These are phyloP conservation scores for Monilinia laxa DNA, from an alignment of 2,329 filamentous ascomycete genomes.

Conservation along the genomic window DNA sequence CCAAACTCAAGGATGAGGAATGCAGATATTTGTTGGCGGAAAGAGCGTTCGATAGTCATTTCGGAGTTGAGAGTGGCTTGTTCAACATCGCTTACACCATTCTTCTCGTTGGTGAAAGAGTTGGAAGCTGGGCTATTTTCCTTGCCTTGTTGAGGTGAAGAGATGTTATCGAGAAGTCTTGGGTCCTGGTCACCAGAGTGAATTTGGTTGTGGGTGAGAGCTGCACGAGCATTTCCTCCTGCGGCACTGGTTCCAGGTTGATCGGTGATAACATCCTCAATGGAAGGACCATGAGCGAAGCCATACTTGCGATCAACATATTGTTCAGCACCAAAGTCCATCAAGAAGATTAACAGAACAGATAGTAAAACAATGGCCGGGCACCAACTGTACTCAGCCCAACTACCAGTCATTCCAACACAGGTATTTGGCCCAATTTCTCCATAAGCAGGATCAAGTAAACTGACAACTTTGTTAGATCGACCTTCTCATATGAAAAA, in stretches of 20 bases:
- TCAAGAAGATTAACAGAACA: slow-evolving; percentile 54
- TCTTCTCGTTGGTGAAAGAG: slow-evolving; percentile 29
- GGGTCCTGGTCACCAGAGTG: slow-evolving; percentile 46
- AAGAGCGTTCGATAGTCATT: slow-evolving; percentile 39
- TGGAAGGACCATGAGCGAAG: slow-evolving; percentile 30
- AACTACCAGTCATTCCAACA: slow-evolving; percentile 54
- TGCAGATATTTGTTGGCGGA: slow-evolving; percentile 47
- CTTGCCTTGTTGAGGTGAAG: slow-evolving; percentile 30
- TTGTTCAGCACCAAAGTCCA: slow-evolving; percentile 59
- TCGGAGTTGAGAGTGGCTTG: slow-evolving; percentile 18
- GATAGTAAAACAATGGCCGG: slow-evolving; percentile 53
- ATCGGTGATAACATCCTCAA: slow-evolving; percentile 36
- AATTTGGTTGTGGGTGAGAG: slow-evolving; percentile 42
- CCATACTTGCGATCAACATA: slow-evolving; percentile 43
- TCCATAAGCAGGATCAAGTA: slow-evolving; percentile 47
- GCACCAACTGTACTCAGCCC: slow-evolving; percentile 38
- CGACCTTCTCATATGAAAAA: not conserved
- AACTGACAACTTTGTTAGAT: slow-evolving; percentile 41
- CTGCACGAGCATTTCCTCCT: slow-evolving; percentile 10
- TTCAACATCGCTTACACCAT: slow-evolving; percentile 22
- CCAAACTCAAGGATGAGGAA: slow-evolving; percentile 47
- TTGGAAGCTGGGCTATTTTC: slow-evolving; percentile 18
- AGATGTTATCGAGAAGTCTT: slow-evolving; percentile 27
- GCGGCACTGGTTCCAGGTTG: slow-evolving; percentile 22
- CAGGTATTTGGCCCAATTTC: slow-evolving; percentile 50